Evolutionary conservation across 192 early-diverging fungal genomes (phyloP).

Genomic region (Coemansia sp.): DNA sequence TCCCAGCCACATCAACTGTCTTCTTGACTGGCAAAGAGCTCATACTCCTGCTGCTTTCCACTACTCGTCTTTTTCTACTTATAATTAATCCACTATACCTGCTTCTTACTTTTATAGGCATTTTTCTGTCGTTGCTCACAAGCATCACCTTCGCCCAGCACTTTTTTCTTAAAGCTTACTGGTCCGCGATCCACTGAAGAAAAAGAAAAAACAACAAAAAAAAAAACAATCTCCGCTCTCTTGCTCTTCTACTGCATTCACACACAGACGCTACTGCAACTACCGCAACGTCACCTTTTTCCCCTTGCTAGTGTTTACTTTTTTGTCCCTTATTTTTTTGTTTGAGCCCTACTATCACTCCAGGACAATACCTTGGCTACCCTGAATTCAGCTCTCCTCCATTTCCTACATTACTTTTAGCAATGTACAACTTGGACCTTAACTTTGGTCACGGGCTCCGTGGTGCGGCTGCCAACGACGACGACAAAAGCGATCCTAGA

Average conservation of each 20-base stretch:
- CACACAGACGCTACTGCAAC: background rate
- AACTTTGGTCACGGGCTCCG: slow-evolving; percentile 33
- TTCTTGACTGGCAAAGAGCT: background rate
- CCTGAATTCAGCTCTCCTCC: slow-evolving; percentile 3
- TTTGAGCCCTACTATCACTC: background rate
- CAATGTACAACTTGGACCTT: slow-evolving; percentile 35
- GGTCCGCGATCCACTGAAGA: background rate
- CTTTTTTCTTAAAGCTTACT: background rate
- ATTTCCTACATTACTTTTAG: background rate
- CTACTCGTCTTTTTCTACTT: background rate
- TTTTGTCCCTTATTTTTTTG: background rate
- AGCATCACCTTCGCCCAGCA: background rate
- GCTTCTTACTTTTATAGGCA: background rate
- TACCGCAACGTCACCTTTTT: background rate
- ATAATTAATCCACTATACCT: background rate
- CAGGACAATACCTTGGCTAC: background rate
- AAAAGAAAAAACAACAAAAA: background rate
- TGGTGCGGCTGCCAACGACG: slow-evolving; percentile 9
- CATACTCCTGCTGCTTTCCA: background rate
- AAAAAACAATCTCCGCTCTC: slow-evolving; percentile 5
- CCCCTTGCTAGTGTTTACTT: background rate
- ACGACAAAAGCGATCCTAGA: slow-evolving; percentile 1
- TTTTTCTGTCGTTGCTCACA: background rate
- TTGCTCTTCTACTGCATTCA: background rate
- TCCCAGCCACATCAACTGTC: background rate